Evolutionary conservation across 768 basidiomycete species (phyloP).

Genomic region (Lactarius sanguifluus): DNA sequence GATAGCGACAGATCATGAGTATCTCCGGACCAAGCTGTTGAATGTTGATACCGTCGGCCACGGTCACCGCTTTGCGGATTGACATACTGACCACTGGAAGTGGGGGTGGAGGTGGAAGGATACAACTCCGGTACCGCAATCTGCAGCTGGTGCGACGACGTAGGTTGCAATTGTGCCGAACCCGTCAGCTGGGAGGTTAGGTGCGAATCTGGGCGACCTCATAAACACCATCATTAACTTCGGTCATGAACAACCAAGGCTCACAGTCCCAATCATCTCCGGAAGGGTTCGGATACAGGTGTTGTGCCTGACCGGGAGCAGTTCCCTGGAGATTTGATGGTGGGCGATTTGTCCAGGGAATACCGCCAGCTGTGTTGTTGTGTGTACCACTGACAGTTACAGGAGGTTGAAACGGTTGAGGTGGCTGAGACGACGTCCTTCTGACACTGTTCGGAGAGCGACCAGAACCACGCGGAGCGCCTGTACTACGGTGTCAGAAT

Average conservation of each 20-base stretch:
- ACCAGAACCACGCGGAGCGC: not conserved
- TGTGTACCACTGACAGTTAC: too few species aligned
- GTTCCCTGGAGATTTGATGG: not conserved
- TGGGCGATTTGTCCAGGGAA: not conserved
- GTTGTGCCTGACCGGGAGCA: not conserved
- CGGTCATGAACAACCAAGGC: not conserved
- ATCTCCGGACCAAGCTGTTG: not conserved
- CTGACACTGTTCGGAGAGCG: not conserved
- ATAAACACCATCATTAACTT: not conserved
- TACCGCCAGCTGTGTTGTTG: not conserved
- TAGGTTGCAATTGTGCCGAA: not conserved
- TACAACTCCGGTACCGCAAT: not conserved
- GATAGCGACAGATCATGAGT: not conserved
- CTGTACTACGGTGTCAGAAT: conserved; percentile 6
- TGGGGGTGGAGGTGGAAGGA: too few species aligned
- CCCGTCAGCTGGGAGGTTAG: not conserved
- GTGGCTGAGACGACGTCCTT: not conserved
- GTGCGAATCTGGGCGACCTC: not conserved
- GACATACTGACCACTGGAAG: not conserved
- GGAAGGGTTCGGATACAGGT: not conserved
- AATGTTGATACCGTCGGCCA: not conserved
- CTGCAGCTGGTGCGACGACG: not conserved
- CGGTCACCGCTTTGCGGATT: not conserved
- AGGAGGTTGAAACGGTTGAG: not conserved
- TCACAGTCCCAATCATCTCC: conserved; percentile 5